Percentiles rank a stretch among this genome's conserved stretches.
phyloP scores from a whole-genome alignment of 352 stramenopile species.

The Phytophthora pisi region DNA sequence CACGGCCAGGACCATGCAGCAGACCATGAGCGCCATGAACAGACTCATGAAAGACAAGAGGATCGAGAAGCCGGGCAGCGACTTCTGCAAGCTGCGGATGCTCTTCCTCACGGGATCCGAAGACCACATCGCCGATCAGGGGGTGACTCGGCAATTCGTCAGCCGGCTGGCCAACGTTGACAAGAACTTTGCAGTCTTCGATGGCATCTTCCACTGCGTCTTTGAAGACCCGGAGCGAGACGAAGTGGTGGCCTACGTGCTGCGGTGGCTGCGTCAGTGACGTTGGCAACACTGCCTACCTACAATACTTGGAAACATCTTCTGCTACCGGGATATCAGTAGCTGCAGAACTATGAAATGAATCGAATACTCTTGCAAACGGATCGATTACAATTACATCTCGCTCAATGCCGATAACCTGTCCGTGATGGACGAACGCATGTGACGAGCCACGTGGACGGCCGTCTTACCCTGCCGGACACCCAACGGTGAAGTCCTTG shows the following conservation, averaged over 20 bases:
- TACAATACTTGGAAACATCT: background rate
- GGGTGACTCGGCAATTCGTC: conserved; percentile 36
- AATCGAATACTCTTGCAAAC: background rate
- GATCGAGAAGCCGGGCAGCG: conserved; percentile 13
- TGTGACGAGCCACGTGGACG: background rate
- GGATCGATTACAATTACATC: background rate
- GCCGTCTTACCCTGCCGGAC: too few relatives aligned
- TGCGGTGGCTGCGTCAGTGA: conserved; percentile 23
- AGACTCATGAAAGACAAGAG: conserved; percentile 22
- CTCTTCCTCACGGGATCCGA: conserved; percentile 43
- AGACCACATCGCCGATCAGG: conserved; percentile 45
- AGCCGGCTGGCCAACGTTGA: conserved; percentile 40
- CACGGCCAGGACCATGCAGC: conserved; percentile 35
- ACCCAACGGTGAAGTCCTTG: too few relatives aligned
- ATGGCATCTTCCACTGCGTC: conserved; percentile 50
- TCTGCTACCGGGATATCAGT: background rate
- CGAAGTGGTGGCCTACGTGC: conserved; percentile 24
- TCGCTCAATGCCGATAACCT: background rate
- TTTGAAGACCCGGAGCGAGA: conserved; percentile 53
- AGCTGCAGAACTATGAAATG: background rate
- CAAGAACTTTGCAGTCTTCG: conserved; percentile 57
- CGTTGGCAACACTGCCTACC: background rate
- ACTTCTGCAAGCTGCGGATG: conserved; percentile 23
- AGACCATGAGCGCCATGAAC: conserved; percentile 34
- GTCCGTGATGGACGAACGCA: background rate